phyloP scores from a whole-genome alignment of 2,329 filamentous ascomycete genomes.

The Diplodia corticola region DNA sequence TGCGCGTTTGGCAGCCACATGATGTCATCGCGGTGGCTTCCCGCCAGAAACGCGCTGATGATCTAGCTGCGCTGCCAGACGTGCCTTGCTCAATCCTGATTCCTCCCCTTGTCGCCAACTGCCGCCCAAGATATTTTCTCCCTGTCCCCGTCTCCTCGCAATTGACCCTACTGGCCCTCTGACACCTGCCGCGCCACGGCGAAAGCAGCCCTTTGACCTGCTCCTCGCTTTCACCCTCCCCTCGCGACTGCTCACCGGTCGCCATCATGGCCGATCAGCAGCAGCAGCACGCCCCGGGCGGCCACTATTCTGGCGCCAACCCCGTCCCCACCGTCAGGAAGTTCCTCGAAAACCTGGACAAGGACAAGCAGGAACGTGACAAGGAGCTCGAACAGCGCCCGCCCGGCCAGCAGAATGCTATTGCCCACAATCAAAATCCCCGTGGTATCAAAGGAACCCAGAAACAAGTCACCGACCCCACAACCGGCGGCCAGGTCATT shows the following conservation, averaged over 20 bases:
- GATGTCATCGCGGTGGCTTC: slow-evolving; percentile 17
- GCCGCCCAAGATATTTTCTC: not conserved
- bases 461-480: slow-evolving; percentile 77
- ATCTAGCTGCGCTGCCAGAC: not conserved
- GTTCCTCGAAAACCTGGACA: slow-evolving; percentile 77
- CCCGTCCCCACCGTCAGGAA: slow-evolving; percentile 85
- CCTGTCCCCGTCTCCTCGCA: not conserved
- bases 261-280: slow-evolving; percentile 35
- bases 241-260: not conserved
- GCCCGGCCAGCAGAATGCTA: slow-evolving; percentile 34
- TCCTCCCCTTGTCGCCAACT: not conserved
- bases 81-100: slow-evolving; percentile 16
- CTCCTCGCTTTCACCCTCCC: not conserved
- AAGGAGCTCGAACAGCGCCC: slow-evolving; percentile 63
- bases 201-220: not conserved
- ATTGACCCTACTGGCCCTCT: not conserved
- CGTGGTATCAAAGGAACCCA: slow-evolving; percentile 49
- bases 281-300: slow-evolving; percentile 55
- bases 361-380: slow-evolving; percentile 75
- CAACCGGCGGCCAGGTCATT: slow-evolving; percentile 80
- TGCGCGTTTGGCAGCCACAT: slow-evolving; percentile 16
- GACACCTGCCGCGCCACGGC: not conserved
- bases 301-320: slow-evolving; percentile 79
- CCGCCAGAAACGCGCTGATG: slow-evolving; percentile 5
- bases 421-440: slow-evolving; percentile 48